Base-by-base conservation (phyloP, 805 yeast genomes). In the Candida golubevii region DNA sequence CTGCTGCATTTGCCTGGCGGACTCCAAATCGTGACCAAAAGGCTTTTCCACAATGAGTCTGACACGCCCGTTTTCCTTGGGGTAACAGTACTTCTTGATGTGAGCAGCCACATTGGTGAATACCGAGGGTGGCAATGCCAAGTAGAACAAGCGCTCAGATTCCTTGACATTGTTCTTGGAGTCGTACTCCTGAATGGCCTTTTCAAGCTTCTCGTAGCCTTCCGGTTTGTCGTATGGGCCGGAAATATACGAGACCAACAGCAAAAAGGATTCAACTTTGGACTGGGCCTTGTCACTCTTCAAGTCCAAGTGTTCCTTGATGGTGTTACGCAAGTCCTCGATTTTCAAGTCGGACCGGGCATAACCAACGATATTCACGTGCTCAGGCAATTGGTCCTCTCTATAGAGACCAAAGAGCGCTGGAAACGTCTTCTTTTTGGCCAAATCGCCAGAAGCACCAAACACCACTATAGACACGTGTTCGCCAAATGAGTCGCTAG, bases 41-140 rank as follows among this genome's bases (percentile, higher is more conserved):
- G 99, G 99, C 74, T 93, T 93, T 71, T 93, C 99, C 44, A 93
- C 87, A 59, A 93, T 88, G 54, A 93, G 71, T 65, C 97, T 80
- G 32, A 88, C 52, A 43, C 75, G 60, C 42, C 96, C 96, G 42
- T 78, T 71, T 33, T 66, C 62, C 32, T 38, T 26, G 3, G 58
- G 58, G 65, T 89, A 86, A 53, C 79, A 78, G 58, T 77, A 65
- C 55, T 78, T 69, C 69, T 85, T 88, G 60, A 93, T 70, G 49
- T 85, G 79, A 38, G 72, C 66, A 39, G 93, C 88, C 37, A 91
- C 98, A 31, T 74, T 65, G 44, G 84, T 83, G 69, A 93, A 93
- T 33, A 85, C 95, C 9, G 89, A 82, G 30, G 99, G 99, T 14
- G 99, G 99, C 48, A 93, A 74, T 0, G 99, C 99, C 58, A 93